These are phyloP conservation scores for Botrytis sinoallii DNA, from an alignment of 2,329 filamentous ascomycete species.

Conservation along the genomic window DNA sequence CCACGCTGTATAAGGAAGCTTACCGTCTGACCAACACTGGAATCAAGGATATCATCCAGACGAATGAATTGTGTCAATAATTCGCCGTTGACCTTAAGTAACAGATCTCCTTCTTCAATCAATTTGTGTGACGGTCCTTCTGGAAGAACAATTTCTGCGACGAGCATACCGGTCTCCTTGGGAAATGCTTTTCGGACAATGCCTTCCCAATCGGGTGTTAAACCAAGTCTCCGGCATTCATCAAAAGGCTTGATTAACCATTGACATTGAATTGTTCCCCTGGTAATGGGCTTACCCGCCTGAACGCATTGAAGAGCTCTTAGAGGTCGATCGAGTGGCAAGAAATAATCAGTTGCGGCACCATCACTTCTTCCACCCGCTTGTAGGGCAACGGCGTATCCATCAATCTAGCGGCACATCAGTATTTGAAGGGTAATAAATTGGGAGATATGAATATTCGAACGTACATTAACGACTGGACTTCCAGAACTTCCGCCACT, in stretches of 20 bases:
- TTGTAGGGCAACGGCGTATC: slow-evolving; percentile 86
- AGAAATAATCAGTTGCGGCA: slow-evolving; percentile 95
- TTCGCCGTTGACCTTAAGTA: slow-evolving; percentile 90
- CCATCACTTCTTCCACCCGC: slow-evolving; percentile 92
- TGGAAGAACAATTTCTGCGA: slow-evolving; percentile 91
- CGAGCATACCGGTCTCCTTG: slow-evolving; percentile 93
- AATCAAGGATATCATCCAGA: slow-evolving; percentile 87
- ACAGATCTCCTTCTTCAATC: slow-evolving; percentile 89
- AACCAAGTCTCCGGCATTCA: slow-evolving; percentile 84
- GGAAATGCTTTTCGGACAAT: slow-evolving; percentile 80
- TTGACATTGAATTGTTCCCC: slow-evolving; percentile 97
- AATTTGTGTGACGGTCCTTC: slow-evolving; percentile 83
- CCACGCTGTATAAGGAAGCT: slow-evolving; percentile 82
- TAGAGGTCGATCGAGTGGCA: slow-evolving; percentile 86
- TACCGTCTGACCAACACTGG: slow-evolving; percentile 75
- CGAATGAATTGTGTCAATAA: slow-evolving; percentile 90
- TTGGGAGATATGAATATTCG: not conserved
- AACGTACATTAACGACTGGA: slow-evolving; percentile 75
- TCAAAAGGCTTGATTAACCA: slow-evolving; percentile 97
- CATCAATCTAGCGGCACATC: slow-evolving; percentile 58
- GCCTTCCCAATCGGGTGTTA: slow-evolving; percentile 83
- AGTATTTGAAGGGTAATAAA: not conserved
- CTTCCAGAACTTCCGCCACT: slow-evolving; percentile 97
- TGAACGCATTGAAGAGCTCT: slow-evolving; percentile 85
- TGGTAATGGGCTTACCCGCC: slow-evolving; percentile 68